A percentile compares a stretch with the other conserved stretches of the same genome.
Evolutionary conservation across 2,329 filamentous ascomycete genomes (phyloP).

Genomic region (Aureobasidium sp.): DNA sequence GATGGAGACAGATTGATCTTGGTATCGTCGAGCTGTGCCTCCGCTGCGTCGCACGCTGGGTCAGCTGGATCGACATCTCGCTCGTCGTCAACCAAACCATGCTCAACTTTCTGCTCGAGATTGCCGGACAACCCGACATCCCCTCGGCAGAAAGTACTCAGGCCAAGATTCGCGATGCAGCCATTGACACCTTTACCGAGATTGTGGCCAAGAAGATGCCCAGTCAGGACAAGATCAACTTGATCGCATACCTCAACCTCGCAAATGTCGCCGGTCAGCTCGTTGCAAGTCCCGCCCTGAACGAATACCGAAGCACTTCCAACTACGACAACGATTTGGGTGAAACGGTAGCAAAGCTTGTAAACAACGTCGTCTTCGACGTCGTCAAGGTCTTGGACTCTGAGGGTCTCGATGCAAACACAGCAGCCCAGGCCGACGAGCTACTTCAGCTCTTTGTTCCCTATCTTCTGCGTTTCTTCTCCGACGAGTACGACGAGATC

Average conservation of each 20-base stretch:
- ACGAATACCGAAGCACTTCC: slow-evolving; percentile 69
- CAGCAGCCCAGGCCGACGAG: slow-evolving; percentile 68
- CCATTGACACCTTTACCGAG: slow-evolving; percentile 91
- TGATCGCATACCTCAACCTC: slow-evolving; percentile 87
- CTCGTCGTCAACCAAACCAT: slow-evolving; percentile 86
- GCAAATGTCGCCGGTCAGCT: slow-evolving; percentile 79
- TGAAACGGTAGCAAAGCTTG: slow-evolving; percentile 88
- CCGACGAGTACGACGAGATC: slow-evolving; percentile 96
- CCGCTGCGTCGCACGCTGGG: slow-evolving; percentile 91
- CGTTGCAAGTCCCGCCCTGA: slow-evolving; percentile 71
- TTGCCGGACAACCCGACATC: slow-evolving; percentile 66
- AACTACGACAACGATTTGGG: slow-evolving; percentile 93
- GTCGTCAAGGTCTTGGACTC: slow-evolving; percentile 81
- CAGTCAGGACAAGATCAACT: slow-evolving; percentile 81
- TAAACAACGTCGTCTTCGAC: slow-evolving; percentile 83
- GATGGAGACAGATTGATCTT: slow-evolving; percentile 61
- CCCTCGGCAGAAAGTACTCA: slow-evolving; percentile 48
- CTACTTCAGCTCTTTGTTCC: slow-evolving; percentile 79
- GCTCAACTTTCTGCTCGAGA: slow-evolving; percentile 74
- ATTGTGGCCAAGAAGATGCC: slow-evolving; percentile 99
- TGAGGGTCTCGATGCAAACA: slow-evolving; percentile 53
- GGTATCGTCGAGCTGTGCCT: slow-evolving; percentile 82
- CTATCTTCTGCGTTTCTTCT: slow-evolving; percentile 85
- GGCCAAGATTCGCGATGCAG: slow-evolving; percentile 79
- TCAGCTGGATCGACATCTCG: slow-evolving; percentile 97